phyloP scores from a whole-genome alignment of 1,284 basidiomycete genomes.

The Trametes sp. region DNA sequence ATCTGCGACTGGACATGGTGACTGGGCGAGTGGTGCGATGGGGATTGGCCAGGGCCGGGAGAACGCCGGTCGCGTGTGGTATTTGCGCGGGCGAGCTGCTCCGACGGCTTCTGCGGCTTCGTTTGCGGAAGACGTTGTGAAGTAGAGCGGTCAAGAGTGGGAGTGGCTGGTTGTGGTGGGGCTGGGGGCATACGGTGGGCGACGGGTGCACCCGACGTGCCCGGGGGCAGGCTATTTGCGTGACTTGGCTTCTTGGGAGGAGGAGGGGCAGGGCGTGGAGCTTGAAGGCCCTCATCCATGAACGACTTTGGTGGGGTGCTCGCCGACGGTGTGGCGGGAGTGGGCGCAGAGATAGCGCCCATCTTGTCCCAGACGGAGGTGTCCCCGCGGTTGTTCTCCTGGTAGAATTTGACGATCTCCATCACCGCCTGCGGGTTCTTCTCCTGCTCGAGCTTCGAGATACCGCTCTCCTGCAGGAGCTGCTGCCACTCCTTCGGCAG shows the following conservation, averaged over 20 bases:
- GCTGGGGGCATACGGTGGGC: conserved; percentile 74
- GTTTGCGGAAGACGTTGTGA: conserved; percentile 69
- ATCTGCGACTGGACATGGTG: conserved; percentile 30
- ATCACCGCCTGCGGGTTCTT: conserved; percentile 98
- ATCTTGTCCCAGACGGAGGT: conserved; percentile 80
- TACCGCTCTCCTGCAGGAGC: conserved; percentile 94
- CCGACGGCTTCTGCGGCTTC: conserved; percentile 57
- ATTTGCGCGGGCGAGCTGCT: conserved; percentile 68
- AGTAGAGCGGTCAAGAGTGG: conserved; percentile 77
- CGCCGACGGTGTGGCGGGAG: conserved; percentile 26
- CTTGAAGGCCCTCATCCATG: conserved; percentile 56
- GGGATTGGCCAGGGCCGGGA: conserved; percentile 40
- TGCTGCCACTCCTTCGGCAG: conserved; percentile 99
- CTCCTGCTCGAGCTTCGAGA: conserved; percentile 94
- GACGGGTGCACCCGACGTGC: conserved; percentile 49
- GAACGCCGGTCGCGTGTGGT: conserved; percentile 65
- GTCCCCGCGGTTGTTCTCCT: conserved; percentile 82
- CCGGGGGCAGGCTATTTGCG: conserved; percentile 42
- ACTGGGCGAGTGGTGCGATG: conserved; percentile 22
- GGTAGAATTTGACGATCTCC: conserved; percentile 99
- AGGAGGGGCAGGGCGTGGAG: conserved; percentile 56
- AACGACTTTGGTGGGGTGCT: conserved; percentile 32
- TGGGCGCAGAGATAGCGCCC: conserved; percentile 54
- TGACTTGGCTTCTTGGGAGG: conserved; percentile 63
- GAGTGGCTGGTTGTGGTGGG: conserved; percentile 63